Evolutionary conservation across 768 basidiomycete genomes (phyloP).

Genomic region (Tylopilus rubrobrunneus): DNA sequence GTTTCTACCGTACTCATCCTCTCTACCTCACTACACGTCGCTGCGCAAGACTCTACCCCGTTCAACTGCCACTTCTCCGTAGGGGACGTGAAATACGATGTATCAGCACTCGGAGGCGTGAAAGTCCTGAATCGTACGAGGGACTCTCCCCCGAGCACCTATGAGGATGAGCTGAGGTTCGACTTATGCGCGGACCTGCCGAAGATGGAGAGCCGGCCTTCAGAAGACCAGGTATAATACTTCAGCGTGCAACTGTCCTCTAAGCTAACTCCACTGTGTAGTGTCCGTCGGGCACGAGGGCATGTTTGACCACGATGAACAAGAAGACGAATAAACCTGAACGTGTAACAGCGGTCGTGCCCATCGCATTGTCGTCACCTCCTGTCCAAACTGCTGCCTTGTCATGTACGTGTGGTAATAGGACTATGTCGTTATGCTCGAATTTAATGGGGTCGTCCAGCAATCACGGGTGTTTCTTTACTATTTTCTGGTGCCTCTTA

Average conservation of each 20-base stretch:
- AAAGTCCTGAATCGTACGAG: constrained; percentile 49
- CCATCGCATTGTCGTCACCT: constrained; percentile 48
- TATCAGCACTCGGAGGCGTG: constrained; percentile 51
- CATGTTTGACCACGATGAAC: constrained; percentile 70
- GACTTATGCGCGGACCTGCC: constrained; percentile 64
- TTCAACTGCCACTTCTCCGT: constrained; percentile 53
- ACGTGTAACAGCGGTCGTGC: constrained; percentile 69
- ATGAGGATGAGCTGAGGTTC: constrained; percentile 57
- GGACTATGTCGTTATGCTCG: neutral
- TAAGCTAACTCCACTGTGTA: constrained; percentile 27
- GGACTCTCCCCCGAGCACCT: constrained; percentile 60
- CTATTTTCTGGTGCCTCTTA: constrained; percentile 59
- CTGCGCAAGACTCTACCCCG: constrained; percentile 35
- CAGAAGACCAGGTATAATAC: constrained; percentile 68
- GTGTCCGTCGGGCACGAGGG: constrained; percentile 68
- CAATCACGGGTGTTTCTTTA: constrained; percentile 52
- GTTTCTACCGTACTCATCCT: constrained; percentile 19
- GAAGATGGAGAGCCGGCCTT: constrained; percentile 40
- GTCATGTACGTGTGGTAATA: constrained; percentile 35
- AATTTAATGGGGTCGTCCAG: constrained; percentile 31
- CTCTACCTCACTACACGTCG: constrained; percentile 18
- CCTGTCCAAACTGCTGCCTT: constrained; percentile 27
- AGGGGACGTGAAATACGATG: constrained; percentile 52
- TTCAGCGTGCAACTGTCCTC: neutral
- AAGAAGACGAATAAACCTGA: constrained; percentile 50